phyloP scores from a whole-genome alignment of 1,139 yeast species.

The Saccharomycopsis hybrid region DNA sequence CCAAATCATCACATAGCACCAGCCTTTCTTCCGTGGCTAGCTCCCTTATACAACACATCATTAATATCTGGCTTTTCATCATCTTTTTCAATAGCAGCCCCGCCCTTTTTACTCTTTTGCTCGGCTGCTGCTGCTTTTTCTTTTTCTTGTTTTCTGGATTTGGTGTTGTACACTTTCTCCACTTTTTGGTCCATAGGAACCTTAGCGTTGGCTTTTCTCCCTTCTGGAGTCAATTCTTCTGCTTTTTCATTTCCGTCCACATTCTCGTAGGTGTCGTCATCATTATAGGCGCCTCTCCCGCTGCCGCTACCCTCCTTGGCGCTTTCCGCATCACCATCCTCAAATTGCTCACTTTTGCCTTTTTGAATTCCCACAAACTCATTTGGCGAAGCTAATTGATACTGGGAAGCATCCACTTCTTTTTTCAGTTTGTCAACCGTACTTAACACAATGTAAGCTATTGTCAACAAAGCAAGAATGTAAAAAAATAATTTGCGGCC shows the following conservation, averaged over 20 bases:
- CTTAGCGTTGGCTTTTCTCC: not conserved
- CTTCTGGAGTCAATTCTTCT: not conserved
- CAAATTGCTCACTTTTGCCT: too few species aligned
- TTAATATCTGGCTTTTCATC: too few species aligned
- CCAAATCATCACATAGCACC: too few species aligned
- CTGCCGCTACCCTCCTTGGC: too few species aligned
- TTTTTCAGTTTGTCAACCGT: not conserved
- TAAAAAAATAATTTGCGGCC: constrained; percentile 15
- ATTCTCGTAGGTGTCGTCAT: not conserved
- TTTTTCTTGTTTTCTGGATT: not conserved
- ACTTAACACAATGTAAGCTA: constrained; percentile 16
- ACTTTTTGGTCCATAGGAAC: not conserved
- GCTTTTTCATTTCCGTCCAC: not conserved
- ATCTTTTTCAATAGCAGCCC: not conserved
- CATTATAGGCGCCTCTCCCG: too few species aligned
- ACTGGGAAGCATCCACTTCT: constrained; percentile 1
- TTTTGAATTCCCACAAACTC: constrained; percentile 20
- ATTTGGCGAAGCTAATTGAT: constrained; percentile 20
- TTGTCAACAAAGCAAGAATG: constrained; percentile 17
- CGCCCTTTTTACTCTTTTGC: not conserved
- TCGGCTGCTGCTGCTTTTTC: not conserved
- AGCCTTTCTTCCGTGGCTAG: too few species aligned
- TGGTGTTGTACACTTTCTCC: not conserved
- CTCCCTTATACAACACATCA: too few species aligned
- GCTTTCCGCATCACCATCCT: too few species aligned